These are phyloP conservation scores for Piper betle DNA, from an alignment of 164 flowering plant species.

Conservation along the genomic window DNA sequence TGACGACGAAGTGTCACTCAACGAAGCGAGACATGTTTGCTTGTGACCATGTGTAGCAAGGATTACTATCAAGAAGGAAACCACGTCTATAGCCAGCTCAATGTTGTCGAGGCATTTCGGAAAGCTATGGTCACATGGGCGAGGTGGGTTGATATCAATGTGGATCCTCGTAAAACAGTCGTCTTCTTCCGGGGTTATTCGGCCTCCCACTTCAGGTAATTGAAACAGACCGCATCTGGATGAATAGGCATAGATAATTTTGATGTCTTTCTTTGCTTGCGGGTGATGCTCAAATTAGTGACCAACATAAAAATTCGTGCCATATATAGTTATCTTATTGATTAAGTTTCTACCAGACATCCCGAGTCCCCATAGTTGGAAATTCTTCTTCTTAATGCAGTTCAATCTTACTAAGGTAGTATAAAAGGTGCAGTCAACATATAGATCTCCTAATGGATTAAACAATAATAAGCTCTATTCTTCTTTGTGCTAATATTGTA, in stretches of 20 bases:
- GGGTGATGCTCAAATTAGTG: too few relatives aligned
- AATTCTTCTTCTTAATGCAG: neutral
- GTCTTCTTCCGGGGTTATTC: conserved; percentile 91
- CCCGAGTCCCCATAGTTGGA: neutral
- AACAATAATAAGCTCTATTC: too few relatives aligned
- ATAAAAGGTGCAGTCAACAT: too few relatives aligned
- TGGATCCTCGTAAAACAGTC: conserved; percentile 44
- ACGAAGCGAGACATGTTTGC: too few relatives aligned
- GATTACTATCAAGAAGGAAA: conserved; percentile 93
- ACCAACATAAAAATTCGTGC: neutral
- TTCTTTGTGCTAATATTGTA: too few relatives aligned
- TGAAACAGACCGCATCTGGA: neutral
- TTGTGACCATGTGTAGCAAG: conserved; percentile 41
- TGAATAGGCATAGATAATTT: too few relatives aligned
- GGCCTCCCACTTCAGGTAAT: conserved; percentile 81
- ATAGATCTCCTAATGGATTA: too few relatives aligned
- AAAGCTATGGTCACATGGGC: conserved; percentile 84
- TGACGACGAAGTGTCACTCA: neutral
- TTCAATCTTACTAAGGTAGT: too few relatives aligned
- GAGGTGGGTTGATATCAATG: conserved; percentile 70
- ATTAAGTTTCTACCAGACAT: too few relatives aligned
- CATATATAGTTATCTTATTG: too few relatives aligned
- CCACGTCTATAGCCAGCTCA: conserved; percentile 51
- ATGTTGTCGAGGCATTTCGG: conserved; percentile 73
- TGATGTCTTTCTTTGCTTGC: too few relatives aligned